Evolutionary conservation across 495 filamentous ascomycete species (phyloP), one percentile per base, ranked within the genome.

Genomic region (Xylaria palmicola): DNA sequence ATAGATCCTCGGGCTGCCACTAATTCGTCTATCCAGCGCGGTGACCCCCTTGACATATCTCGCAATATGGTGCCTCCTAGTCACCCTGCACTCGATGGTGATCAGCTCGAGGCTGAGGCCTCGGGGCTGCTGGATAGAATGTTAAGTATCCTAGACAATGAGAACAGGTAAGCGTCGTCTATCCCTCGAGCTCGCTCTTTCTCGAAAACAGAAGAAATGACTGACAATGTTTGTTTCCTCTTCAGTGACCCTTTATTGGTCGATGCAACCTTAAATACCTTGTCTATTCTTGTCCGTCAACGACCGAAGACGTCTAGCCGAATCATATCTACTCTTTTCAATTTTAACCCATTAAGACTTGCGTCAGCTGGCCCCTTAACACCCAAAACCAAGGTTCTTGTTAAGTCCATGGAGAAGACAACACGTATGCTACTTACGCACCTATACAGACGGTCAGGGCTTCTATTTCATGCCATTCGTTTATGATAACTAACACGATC

Each of bases 341-440:
- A 86, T 65, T 99, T 97, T 80, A 95, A 95, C 71, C 94, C 94
- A 6, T 74, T 96, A 7, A 90, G 86, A 66, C 50, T 61, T 4
- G 85, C 88, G 60, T 88, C 88, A 43, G 87, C 84, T 64, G 83
- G 85, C 6, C 88, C 91, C 13, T 83, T 95, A 76, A 93, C 89
- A 0, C 81, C 90, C 4, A 89, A 87, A 68, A 81, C 83, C 32
- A 91, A 88, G 54, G 86, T 99, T 36, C 84, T 91, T 40, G 79
- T 97, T 50, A 91, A 89, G 74, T 96, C 92, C 1, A 94, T 98
- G 86, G 94, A 94, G 72, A 89, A 94, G 62, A 99, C 94, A 15
- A 89, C 90, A 1, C 84, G 91, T 56, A 84, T 89, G 58, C 73
- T 99, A 39, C 80, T 98, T 15, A 81, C 89, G 37, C 91, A 97